Evolutionary conservation across 495 filamentous ascomycete species (phyloP).

Genomic region (Melanomma pulvis-pyrius): DNA sequence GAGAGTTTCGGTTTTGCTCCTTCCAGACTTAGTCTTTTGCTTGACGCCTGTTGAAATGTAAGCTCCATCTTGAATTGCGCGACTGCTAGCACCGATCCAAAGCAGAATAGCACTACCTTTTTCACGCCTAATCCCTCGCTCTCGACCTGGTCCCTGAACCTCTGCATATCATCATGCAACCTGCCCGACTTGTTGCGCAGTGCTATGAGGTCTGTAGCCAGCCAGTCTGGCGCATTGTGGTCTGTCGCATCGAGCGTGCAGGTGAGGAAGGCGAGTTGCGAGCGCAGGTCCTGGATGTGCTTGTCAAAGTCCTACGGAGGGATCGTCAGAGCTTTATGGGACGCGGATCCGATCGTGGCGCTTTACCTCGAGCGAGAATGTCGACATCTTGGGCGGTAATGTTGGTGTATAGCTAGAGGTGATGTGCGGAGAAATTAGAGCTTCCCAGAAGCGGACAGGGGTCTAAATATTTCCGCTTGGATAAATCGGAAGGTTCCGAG

Average conservation of each 20-base stretch:
- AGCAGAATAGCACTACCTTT: neutral
- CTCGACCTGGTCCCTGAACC: conserved; percentile 10
- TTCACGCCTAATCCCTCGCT: neutral
- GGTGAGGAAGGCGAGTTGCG: conserved; percentile 14
- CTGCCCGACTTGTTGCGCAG: conserved; percentile 11
- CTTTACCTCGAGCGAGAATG: conserved; percentile 1
- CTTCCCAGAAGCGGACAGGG: too few species aligned
- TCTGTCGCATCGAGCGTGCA: conserved; percentile 11
- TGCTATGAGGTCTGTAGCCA: conserved; percentile 8
- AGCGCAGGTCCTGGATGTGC: conserved; percentile 8
- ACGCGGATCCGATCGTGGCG: neutral
- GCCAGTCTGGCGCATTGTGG: conserved; percentile 16
- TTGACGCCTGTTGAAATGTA: neutral
- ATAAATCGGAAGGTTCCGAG: too few species aligned
- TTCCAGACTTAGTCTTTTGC: conserved; percentile 11
- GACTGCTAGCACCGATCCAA: neutral
- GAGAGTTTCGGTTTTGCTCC: neutral
- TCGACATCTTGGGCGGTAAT: too few species aligned
- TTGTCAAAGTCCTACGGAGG: conserved; percentile 3
- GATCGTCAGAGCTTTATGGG: neutral
- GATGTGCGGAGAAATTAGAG: too few species aligned
- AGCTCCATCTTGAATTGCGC: neutral
- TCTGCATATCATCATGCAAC: conserved; percentile 17
- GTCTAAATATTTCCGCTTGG: too few species aligned
- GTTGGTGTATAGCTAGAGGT: too few species aligned